Evolutionary conservation across 371 early-diverging fungal genomes (phyloP).

Genomic region (Vairimorpha apis): DNA sequence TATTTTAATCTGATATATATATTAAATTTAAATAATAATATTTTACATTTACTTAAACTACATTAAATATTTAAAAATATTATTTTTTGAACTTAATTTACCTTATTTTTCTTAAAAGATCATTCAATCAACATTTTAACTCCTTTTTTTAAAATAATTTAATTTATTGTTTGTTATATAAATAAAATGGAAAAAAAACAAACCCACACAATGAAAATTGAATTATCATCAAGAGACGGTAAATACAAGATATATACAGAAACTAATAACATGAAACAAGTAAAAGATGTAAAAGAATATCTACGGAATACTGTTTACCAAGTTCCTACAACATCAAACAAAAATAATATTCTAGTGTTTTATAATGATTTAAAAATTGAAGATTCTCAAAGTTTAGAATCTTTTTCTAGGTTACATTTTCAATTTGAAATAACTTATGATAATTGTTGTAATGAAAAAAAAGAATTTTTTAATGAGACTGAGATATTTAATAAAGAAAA

Average conservation of each 20-base stretch:
- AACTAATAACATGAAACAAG: not conserved
- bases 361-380: not conserved
- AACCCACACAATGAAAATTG: slow-evolving; percentile 18
- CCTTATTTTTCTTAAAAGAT: too few species aligned
- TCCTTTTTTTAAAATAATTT: too few species aligned
- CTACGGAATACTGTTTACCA: not conserved
- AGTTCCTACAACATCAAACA: not conserved
- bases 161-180: too few species aligned
- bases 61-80: too few species aligned
- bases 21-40: too few species aligned
- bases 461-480: not conserved
- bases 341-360: not conserved
- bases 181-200: too few species aligned
- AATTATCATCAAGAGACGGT: not conserved
- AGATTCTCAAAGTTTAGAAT: not conserved
- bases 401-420: not conserved
- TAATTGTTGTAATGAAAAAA: not conserved
- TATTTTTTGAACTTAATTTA: too few species aligned
- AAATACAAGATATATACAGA: slow-evolving; percentile 12
- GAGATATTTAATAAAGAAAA: not conserved
- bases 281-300: slow-evolving; percentile 12
- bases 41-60: too few species aligned
- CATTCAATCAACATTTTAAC: too few species aligned
- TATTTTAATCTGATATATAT: too few species aligned
- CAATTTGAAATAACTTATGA: not conserved